A percentile compares a stretch with the other conserved stretches of the same genome.
Conservation (phyloP, 345 rosid species). For the Lenwebbia sp. region DNA sequence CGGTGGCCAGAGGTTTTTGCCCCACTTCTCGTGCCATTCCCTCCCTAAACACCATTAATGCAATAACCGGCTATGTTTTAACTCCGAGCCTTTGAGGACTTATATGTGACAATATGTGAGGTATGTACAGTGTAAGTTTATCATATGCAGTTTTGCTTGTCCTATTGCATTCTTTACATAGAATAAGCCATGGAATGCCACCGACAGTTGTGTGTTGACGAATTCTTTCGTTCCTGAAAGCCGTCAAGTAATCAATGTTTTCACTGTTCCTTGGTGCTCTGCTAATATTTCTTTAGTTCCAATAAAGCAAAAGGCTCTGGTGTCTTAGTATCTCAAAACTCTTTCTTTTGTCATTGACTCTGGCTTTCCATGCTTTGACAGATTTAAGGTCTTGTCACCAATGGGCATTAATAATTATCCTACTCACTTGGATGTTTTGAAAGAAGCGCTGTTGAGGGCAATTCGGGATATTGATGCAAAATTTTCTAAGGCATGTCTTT, state of each 20-base stretch:
- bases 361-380: slow-evolving; percentile 15
- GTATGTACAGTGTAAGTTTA: background rate
- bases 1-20: background rate
- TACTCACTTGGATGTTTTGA: slow-evolving; percentile 69
- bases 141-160: background rate
- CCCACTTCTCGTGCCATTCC: background rate
- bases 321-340: background rate
- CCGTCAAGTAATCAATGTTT: background rate
- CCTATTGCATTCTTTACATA: background rate
- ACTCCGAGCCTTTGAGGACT: background rate
- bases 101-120: background rate
- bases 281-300: background rate
- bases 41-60: background rate
- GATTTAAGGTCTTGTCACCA: slow-evolving; percentile 37
- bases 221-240: background rate
- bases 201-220: background rate
- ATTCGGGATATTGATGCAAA: slow-evolving; percentile 78
- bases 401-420: slow-evolving; percentile 44
- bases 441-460: slow-evolving; percentile 81
- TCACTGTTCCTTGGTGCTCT: background rate
- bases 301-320: background rate
- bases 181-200: background rate
- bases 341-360: background rate
- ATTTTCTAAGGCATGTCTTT: slow-evolving; percentile 56
- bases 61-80: background rate